Evolutionary conservation across 805 yeast species (phyloP).

Genomic region (Pichia exigua): DNA sequence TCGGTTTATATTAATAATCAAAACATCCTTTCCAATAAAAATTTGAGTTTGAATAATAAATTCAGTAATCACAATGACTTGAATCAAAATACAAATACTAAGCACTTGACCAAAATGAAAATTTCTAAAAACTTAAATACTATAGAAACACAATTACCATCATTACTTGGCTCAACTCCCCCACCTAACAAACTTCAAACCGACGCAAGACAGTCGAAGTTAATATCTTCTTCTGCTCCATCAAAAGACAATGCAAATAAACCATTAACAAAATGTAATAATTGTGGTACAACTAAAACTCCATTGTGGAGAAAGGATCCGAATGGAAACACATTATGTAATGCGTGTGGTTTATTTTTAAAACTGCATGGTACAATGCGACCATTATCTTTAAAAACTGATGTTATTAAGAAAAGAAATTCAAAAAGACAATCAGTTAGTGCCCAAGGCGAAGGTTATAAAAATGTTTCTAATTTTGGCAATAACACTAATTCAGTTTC

Average conservation of each 20-base stretch:
- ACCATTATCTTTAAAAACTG: conserved; percentile 55
- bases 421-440: conserved; percentile 32
- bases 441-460: conserved; percentile 14
- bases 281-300: conserved; percentile 52
- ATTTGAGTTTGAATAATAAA: background rate
- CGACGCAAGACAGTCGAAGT: conserved; percentile 5
- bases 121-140: background rate
- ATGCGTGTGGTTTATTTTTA: conserved; percentile 56
- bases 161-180: conserved; percentile 1
- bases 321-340: conserved; percentile 51
- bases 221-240: conserved; percentile 17
- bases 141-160: background rate
- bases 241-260: conserved; percentile 8
- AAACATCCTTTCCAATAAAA: conserved; percentile 14
- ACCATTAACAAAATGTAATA: conserved; percentile 37
- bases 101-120: background rate
- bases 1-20: conserved; percentile 19
- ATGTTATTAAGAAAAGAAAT: conserved; percentile 59
- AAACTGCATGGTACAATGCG: conserved; percentile 57
- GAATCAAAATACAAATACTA: no score
- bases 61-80: background rate
- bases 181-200: conserved; percentile 7
- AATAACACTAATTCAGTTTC: conserved; percentile 3
- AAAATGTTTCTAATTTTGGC: conserved; percentile 5
- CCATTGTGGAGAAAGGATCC: conserved; percentile 59